Evolutionary conservation across 2,329 filamentous ascomycete genomes (phyloP).

Genomic region (Microsporum canis): DNA sequence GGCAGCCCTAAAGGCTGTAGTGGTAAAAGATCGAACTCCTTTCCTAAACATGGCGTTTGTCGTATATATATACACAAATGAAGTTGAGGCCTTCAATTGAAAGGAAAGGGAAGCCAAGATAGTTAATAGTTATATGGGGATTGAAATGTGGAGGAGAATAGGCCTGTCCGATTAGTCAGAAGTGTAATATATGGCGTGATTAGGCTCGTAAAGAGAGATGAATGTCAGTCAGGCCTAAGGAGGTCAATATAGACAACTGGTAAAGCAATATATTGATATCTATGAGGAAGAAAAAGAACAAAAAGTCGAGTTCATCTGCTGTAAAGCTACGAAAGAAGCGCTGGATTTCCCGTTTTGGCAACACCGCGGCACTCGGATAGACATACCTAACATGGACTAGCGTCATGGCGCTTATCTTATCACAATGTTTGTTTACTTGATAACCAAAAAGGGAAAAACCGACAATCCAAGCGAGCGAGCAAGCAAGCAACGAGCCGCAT

Average conservation of each 20-base stretch:
- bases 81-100: background rate
- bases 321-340: background rate
- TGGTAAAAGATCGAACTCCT: conserved; percentile 55
- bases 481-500: background rate
- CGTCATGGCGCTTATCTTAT: conserved; percentile 3
- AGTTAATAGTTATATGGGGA: no score
- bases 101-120: background rate
- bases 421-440: conserved; percentile 3
- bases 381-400: background rate
- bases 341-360: background rate
- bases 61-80: background rate
- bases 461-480: background rate
- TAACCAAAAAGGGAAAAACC: background rate
- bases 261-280: background rate
- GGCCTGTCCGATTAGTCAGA: background rate
- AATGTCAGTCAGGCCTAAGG: background rate
- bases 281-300: background rate
- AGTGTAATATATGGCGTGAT: background rate
- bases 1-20: conserved; percentile 46
- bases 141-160: background rate
- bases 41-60: conserved; percentile 53
- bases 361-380: background rate
- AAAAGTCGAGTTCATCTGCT: background rate
- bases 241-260: no score
- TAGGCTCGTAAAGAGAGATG: background rate